Evolutionary conservation across 2,329 filamentous ascomycete species (phyloP).

Genomic region (Ceratocystiopsis sp.): DNA sequence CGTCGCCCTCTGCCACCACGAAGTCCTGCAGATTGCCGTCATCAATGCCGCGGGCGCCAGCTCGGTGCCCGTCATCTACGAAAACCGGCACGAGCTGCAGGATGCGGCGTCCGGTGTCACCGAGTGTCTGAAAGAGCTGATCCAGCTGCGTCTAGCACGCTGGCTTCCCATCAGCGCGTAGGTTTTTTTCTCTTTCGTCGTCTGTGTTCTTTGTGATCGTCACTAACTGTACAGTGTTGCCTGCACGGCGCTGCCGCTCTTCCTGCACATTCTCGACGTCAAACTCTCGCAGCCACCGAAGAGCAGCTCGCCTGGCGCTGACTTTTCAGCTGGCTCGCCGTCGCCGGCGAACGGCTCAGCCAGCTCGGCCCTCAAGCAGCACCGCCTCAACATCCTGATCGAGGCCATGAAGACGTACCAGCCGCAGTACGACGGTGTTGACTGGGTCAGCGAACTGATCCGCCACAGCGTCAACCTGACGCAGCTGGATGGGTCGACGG

Average conservation of each 20-base stretch:
- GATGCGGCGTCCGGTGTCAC: slow-evolving; percentile 8
- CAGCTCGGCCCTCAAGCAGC: slow-evolving; percentile 23
- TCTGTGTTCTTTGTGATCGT: not conserved
- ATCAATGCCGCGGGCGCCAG: slow-evolving; percentile 14
- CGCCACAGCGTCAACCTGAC: slow-evolving; percentile 9
- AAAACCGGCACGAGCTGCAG: slow-evolving; percentile 8
- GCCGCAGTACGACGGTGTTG: slow-evolving; percentile 10
- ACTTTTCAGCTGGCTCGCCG: not conserved
- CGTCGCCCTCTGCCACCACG: slow-evolving; percentile 9
- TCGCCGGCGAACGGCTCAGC: not conserved
- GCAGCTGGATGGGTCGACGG: slow-evolving; percentile 6
- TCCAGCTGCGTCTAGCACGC: slow-evolving; percentile 9
- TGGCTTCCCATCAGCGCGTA: slow-evolving; percentile 10
- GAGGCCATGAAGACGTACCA: slow-evolving; percentile 11
- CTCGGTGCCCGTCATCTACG: slow-evolving; percentile 2
- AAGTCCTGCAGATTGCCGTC: slow-evolving; percentile 20
- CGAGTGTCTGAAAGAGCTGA: slow-evolving; percentile 9
- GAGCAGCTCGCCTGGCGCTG: not conserved
- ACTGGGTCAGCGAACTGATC: slow-evolving; percentile 9
- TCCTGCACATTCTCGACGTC: slow-evolving; percentile 9
- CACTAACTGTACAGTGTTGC: slow-evolving; percentile 3
- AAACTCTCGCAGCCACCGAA: slow-evolving; percentile 4
- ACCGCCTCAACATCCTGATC: slow-evolving; percentile 14
- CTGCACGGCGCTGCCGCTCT: slow-evolving; percentile 9
- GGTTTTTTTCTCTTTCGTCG: not conserved